Base-by-base conservation (phyloP, 192 early-diverging fungal genomes). In the Backusella parvicylindrica region DNA sequence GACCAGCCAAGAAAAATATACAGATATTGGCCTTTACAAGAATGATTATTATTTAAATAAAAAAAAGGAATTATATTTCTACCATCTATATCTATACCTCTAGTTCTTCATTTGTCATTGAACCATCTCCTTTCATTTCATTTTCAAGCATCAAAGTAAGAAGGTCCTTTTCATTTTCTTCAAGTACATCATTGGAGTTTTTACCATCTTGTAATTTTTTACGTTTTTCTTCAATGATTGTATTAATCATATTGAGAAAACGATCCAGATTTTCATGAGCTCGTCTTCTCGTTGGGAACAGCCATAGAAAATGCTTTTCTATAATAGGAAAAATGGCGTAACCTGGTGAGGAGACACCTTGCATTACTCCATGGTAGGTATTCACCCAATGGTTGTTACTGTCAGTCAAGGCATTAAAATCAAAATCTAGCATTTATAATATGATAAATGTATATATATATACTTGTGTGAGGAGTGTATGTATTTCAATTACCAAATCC, bases 401-500 rank as follows among this genome's bases (percentile, higher is more conserved):
- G 7, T 30, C 43, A 5, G 4, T 31, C 26, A 67, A 50, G 9
- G 64, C 16, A 43, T 67, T 75, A 9, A 75, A 75, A 12, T 75
- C 43, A 26, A 53, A 75, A 11, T 64, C 73, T 43, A 43, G 21
- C n/a, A n/a, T n/a, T n/a, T n/a, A 8, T 33, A 64, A 33, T 30
- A 26, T 2, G 6, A 6, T 16, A 33, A 12, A 11, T 33, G 30
- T 1, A 33, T 28, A 31, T 64, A 15, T 31, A 64, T 33, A 5
- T 33, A 64, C n/a, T n/a, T n/a, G n/a, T n/a, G n/a, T n/a, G n/a
- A n/a, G n/a, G n/a, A n/a, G n/a, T n/a, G n/a, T n/a, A n/a, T n/a
- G n/a, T n/a, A n/a, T n/a, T n/a, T n/a, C n/a, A n/a, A n/a, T 68
- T 72, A 28, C 77, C 77, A 73, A 78, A 78, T 2, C 65, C 72